Conservation (phyloP, 2,329 filamentous ascomycete species). For the Epichloe typhina region DNA sequence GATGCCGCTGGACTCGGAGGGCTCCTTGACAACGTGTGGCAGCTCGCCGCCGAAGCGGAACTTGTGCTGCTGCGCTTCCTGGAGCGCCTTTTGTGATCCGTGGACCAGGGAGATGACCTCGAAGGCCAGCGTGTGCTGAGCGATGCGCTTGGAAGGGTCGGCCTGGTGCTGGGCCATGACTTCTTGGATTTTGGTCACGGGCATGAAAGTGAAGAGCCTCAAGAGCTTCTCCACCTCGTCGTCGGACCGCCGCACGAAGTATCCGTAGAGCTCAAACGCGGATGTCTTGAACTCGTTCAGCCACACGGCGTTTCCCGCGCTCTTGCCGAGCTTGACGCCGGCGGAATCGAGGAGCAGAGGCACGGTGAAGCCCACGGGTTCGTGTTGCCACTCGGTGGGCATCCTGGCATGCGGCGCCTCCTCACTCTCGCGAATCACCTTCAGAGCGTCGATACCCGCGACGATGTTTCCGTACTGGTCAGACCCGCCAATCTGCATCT, state of each 20-base stretch:
- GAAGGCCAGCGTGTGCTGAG: slow-evolving; percentile 70
- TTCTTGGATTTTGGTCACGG: slow-evolving; percentile 50
- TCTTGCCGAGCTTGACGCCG: slow-evolving; percentile 90
- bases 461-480: slow-evolving; percentile 97
- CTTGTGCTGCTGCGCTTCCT: slow-evolving; percentile 43
- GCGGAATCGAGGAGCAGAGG: slow-evolving; percentile 76
- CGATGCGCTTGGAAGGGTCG: slow-evolving; percentile 58
- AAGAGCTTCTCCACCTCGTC: slow-evolving; percentile 69
- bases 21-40: slow-evolving; percentile 18
- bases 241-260: slow-evolving; percentile 75
- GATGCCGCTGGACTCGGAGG: slow-evolving; percentile 17
- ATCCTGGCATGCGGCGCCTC: slow-evolving; percentile 29
- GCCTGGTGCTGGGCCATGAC: slow-evolving; percentile 55
- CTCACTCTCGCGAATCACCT: slow-evolving; percentile 51
- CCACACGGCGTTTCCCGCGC: slow-evolving; percentile 87
- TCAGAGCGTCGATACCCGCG: slow-evolving; percentile 75
- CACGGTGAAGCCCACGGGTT: slow-evolving; percentile 77
- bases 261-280: slow-evolving; percentile 78
- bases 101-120: slow-evolving; percentile 77
- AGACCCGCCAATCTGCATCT: slow-evolving; percentile 85
- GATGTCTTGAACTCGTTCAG: slow-evolving; percentile 70
- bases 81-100: slow-evolving; percentile 48
- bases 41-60: slow-evolving; percentile 31
- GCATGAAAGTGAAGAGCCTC: slow-evolving; percentile 82
- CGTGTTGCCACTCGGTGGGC: slow-evolving; percentile 30